Conservation (phyloP, 192 early-diverging fungal genomes). For the Mortierella hygrophila region DNA sequence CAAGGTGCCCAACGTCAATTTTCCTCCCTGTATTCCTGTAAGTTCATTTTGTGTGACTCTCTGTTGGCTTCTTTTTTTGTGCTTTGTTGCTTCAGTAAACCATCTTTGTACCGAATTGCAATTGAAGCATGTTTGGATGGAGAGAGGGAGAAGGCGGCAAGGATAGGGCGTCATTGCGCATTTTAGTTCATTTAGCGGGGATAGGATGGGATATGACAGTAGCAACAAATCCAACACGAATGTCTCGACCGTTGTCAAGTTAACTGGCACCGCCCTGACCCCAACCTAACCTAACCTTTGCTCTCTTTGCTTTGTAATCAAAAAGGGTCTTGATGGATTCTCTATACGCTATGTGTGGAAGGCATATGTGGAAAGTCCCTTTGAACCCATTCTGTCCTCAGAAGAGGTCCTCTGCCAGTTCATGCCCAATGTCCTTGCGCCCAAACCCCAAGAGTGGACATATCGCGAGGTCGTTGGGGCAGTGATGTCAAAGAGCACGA, state of each 20-base stretch:
- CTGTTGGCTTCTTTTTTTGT: background rate
- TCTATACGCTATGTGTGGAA: constrained; percentile 54
- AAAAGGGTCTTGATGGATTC: constrained; percentile 47
- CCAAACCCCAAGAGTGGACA: constrained; percentile 51
- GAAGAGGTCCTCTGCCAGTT: constrained; percentile 54
- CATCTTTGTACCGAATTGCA: background rate
- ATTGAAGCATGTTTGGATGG: background rate
- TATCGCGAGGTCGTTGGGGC: constrained; percentile 28
- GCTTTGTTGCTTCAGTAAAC: background rate
- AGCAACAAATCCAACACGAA: background rate
- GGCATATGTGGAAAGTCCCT: constrained; percentile 48
- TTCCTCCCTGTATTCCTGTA: constrained; percentile 55
- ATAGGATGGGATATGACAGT: too few species aligned
- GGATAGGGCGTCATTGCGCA: background rate
- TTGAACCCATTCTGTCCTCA: constrained; percentile 22
- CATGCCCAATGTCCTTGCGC: constrained; percentile 43
- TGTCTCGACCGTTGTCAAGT: too few species aligned
- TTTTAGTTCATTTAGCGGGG: background rate
- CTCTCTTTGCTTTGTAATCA: background rate
- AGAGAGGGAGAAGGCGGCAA: background rate
- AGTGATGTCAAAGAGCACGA: constrained; percentile 27
- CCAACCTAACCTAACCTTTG: background rate
- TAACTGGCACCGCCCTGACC: background rate
- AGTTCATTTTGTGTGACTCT: constrained; percentile 1
- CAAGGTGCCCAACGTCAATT: constrained; percentile 54